These are phyloP conservation scores for Choiromyces venosus DNA, from an alignment of 495 filamentous ascomycete genomes.

Conservation along the genomic window DNA sequence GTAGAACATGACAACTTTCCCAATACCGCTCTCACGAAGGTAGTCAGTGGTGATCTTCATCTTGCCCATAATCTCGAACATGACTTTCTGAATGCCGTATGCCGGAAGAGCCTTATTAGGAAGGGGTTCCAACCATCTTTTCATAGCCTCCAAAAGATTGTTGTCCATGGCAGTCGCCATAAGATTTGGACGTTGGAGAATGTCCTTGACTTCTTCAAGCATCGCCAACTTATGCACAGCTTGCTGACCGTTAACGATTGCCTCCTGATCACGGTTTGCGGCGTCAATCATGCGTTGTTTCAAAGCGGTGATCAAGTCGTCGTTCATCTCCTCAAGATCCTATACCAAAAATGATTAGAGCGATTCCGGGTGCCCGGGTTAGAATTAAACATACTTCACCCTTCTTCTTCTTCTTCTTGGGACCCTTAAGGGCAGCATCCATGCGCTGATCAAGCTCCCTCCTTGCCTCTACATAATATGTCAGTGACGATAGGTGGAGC, in stretches of 20 bases:
- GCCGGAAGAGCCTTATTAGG: conserved; percentile 78
- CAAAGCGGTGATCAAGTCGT: conserved; percentile 81
- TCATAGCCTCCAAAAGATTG: conserved; percentile 88
- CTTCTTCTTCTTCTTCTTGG: conserved; percentile 73
- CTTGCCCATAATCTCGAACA: conserved; percentile 71
- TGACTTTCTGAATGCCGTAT: conserved; percentile 92
- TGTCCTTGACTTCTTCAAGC: conserved; percentile 80
- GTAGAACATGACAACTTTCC: conserved; percentile 94
- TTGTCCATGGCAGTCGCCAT: conserved; percentile 79
- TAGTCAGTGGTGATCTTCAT: conserved; percentile 86
- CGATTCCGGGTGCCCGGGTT: neutral
- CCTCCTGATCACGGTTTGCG: conserved; percentile 75
- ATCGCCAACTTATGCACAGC: conserved; percentile 91
- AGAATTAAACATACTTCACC: conserved; percentile 69
- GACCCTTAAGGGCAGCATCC: conserved; percentile 78
- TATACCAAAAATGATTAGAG: conserved; percentile 39
- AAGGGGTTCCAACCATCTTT: conserved; percentile 94
- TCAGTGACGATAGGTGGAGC: conserved; percentile 3
- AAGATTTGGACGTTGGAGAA: conserved; percentile 82
- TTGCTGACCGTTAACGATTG: conserved; percentile 67
- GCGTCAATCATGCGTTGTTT: conserved; percentile 89
- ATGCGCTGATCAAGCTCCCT: conserved; percentile 71
- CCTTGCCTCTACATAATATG: conserved; percentile 45
- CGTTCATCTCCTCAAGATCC: conserved; percentile 84
- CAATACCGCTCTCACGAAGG: conserved; percentile 83